Base-by-base conservation (phyloP, 768 basidiomycete genomes). In the Podaxis mareebaensis region DNA sequence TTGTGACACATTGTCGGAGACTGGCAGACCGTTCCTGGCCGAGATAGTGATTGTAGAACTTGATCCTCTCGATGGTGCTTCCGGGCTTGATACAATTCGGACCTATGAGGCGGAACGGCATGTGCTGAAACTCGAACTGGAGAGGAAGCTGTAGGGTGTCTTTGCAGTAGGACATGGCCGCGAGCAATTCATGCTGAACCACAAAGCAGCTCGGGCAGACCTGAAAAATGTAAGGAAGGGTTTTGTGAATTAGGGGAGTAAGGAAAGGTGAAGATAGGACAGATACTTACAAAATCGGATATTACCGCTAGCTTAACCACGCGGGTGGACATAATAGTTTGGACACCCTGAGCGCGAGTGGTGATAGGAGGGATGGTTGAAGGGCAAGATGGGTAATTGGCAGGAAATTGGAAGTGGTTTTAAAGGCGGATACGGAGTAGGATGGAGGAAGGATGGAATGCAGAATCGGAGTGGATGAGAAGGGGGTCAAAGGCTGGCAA, bases 191-290 rank as follows among this genome's bases (percentile, higher is more conserved):
- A 68, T 82, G 79, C 67, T 85, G 80, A 15, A 79, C 79, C 49
- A 85, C 75, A 67, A 78, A 84, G 72, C 84, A 86, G 69, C 82
- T 83, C 38, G 78, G 75, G 67, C 83, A 85, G 56, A 77, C 75
- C 83, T 85, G 66, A 20, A 46, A 42, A 46, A 57, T 33, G 7
- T 20, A n/a, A 55, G 15, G 46, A 46, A 5, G 7, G 15, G 15
- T 15, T 28, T 17, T 30, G 51, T 46, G 60, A 46, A 56, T 49
- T 48, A 54, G 33, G 38, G 58, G 57, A 67, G 42, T 28, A 38
- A 58, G 67, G 52, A 66, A 53, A 38, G 53, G 38, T 12, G 55
- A 55, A 40, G 60, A 62, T 33, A 33, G 30, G 48, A 40, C 51
- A 26, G 51, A 26, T 49, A 70, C 78, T 62, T 65, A 83, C 83